These are phyloP conservation scores for Pestalotiopsis sp. DNA, from an alignment of 2,329 filamentous ascomycete species.

Conservation along the genomic window DNA sequence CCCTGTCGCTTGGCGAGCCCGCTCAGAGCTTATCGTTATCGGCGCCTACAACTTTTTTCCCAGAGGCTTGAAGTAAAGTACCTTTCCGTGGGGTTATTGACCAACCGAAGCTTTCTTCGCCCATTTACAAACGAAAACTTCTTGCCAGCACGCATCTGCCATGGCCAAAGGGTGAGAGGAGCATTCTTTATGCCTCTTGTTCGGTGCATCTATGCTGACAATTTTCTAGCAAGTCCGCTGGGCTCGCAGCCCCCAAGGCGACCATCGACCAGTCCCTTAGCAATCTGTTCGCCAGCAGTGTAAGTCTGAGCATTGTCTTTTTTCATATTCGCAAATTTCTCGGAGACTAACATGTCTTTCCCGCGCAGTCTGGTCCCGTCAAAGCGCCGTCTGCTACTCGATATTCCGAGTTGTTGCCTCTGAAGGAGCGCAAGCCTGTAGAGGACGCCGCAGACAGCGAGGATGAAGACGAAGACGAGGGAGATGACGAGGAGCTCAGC, in stretches of 20 bases:
- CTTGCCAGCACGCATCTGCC: not conserved
- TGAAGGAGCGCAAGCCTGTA: constrained; percentile 33
- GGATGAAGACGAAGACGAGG: constrained; percentile 27
- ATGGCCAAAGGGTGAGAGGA: constrained; percentile 10
- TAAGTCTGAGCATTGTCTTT: constrained; percentile 9
- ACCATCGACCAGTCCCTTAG: constrained; percentile 11
- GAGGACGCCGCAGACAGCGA: constrained; percentile 23
- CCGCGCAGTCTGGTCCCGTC: constrained; percentile 52
- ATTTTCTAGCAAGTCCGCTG: not conserved
- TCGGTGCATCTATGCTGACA: not conserved
- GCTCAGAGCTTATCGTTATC: constrained; percentile 8
- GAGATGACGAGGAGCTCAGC: constrained; percentile 36
- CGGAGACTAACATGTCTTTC: not conserved
- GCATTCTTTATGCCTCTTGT: not conserved
- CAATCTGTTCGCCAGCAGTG: constrained; percentile 23
- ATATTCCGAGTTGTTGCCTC: constrained; percentile 39
- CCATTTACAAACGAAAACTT: not conserved
- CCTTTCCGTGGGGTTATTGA: constrained; percentile 5
- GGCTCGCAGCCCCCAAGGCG: not conserved
- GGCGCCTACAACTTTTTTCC: constrained; percentile 2
- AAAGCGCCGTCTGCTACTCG: constrained; percentile 45
- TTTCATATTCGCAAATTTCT: not conserved
- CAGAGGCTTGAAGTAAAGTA: not conserved
- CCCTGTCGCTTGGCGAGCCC: constrained; percentile 3
- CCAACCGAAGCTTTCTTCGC: not conserved